Evolutionary conservation across 2,329 filamentous ascomycete genomes (phyloP), one percentile per base, ranked within the genome.

Genomic region (Phialophora expanda): DNA sequence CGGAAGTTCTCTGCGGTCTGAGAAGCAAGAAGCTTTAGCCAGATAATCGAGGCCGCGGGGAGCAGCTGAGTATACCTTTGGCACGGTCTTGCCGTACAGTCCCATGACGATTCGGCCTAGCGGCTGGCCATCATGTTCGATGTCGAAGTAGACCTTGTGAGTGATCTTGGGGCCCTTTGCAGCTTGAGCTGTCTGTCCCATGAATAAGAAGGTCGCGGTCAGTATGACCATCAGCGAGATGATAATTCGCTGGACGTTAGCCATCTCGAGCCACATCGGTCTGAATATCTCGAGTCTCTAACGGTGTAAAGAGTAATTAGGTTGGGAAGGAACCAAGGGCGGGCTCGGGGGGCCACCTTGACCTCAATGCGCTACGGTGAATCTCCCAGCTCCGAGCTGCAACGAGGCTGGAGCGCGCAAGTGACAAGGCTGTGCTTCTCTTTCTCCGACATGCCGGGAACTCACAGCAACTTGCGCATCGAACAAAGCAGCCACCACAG

Each of bases 161-260:
- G 93, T 97, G 83, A 97, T 94, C 88, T 95, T 96, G 70, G 92
- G 94, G 55, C 95, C 94, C 83, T 94, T 92, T 72, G 84, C 84
- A 62, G 91, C 90, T 73, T 90, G 87, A 66, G 86, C 88, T 38
- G 87, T 86, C 80, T 92, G 89, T 72, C 90, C 85, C 77, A 96
- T 88, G 82, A 92, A 87, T 72, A 93, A 81, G 77, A 94, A 84
- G 73, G 86, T 85, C 74, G 93, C 83, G 74, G 91, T 89, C 74
- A 96, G 78, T 75, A 97, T 86, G 76, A 96, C 85, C 77, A 92
- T 84, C 74, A 89, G 83, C 75, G 90, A 88, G 77, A 90, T 83
- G 76, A 92, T 77, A 72, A 93, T 78, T 75, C 89, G 85, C 80
- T 90, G 87, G 66, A 93, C 75, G 76, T 86, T 89, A 76, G 92